phyloP scores from a whole-genome alignment of 116 monocot genomes.

The Posidonia oceanica region DNA sequence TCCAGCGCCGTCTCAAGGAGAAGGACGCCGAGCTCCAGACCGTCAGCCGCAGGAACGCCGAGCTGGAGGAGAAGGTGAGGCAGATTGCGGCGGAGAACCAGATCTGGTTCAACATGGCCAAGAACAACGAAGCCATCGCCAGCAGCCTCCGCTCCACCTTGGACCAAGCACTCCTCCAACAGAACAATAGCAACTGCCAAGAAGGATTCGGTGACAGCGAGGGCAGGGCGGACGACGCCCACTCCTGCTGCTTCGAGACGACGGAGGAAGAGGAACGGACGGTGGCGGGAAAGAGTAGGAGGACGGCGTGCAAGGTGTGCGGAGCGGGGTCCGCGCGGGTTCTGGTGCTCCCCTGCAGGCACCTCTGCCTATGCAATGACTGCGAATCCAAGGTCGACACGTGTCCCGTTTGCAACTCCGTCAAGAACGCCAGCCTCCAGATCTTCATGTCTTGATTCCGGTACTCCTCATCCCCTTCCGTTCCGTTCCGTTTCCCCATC shows the following conservation, averaged over 20 bases:
- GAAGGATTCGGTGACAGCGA: conserved; percentile 24
- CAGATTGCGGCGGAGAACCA: conserved; percentile 45
- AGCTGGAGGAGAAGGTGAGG: conserved; percentile 45
- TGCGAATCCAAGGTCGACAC: conserved; percentile 32
- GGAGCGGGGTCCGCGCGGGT: conserved; percentile 20
- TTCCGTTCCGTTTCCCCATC: too few species aligned
- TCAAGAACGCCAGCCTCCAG: conserved; percentile 31
- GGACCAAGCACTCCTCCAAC: conserved; percentile 28
- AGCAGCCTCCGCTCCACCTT: conserved; percentile 29
- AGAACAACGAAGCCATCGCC: conserved; percentile 48
- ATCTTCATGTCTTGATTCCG: conserved; percentile 24
- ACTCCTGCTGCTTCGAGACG: conserved; percentile 29
- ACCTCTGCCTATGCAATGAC: conserved; percentile 47
- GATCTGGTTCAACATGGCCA: conserved; percentile 48
- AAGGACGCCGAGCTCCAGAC: conserved; percentile 41
- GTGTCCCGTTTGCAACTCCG: conserved; percentile 36
- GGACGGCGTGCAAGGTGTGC: conserved; percentile 30
- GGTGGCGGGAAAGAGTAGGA: conserved; percentile 3
- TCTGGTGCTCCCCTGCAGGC: conserved; percentile 49
- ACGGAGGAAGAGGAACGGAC: not conserved
- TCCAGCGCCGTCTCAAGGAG: conserved; percentile 17
- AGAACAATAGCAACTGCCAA: not conserved
- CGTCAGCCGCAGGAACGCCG: conserved; percentile 20
- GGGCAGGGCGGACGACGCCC: conserved; percentile 23
- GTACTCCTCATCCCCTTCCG: too few species aligned